Percentiles rank a stretch among this genome's conserved stretches.
Evolutionary conservation across 2,329 filamentous ascomycete genomes (phyloP).

Genomic region (Fusarium kyushuense): DNA sequence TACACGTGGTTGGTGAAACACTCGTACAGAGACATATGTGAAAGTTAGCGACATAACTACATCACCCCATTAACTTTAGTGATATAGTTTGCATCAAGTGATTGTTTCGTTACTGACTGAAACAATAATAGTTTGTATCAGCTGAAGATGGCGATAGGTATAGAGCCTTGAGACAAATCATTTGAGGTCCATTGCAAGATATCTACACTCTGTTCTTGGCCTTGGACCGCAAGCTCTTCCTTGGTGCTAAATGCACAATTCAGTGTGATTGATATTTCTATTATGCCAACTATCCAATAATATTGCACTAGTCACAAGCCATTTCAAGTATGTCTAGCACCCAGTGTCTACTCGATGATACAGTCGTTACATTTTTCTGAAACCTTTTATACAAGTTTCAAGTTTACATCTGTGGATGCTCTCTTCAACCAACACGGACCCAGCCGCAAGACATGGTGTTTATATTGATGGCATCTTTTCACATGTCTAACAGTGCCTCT

Average conservation of each 20-base stretch:
- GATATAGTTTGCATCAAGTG: accelerated
- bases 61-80: accelerated
- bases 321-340: no score
- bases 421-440: background rate
- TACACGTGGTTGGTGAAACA: background rate
- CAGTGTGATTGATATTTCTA: no score
- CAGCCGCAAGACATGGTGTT: background rate
- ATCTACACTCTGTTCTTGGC: background rate
- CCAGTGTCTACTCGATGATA: background rate
- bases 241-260: background rate
- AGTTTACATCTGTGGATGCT: background rate
- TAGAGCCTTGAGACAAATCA: background rate
- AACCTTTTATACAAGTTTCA: background rate
- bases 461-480: background rate
- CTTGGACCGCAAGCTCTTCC: background rate
- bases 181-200: background rate
- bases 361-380: background rate
- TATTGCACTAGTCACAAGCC: no score
- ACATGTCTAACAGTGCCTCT: accelerated
- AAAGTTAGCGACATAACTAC: background rate
- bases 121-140: background rate
- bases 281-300: no score
- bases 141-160: background rate
- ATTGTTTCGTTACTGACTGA: background rate
- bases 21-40: background rate